These are phyloP conservation scores for Corylus heterophylla DNA, from an alignment of 306 rosid genomes.

Conservation along the genomic window DNA sequence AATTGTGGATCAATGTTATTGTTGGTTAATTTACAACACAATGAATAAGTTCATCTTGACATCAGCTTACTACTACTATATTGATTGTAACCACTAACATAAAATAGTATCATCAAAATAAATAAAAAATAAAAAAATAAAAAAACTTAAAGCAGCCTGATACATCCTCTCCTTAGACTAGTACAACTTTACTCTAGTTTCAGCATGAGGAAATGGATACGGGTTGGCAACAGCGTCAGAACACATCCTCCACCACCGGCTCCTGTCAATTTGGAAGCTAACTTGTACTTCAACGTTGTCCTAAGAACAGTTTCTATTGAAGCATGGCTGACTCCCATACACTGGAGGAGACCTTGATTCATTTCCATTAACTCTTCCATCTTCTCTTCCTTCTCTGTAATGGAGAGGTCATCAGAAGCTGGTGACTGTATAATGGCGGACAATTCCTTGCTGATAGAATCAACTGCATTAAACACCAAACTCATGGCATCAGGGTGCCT, in stretches of 20 bases:
- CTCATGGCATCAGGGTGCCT: slow-evolving; percentile 84
- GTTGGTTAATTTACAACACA: no score
- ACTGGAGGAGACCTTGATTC: slow-evolving; percentile 96
- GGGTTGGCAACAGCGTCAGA: slow-evolving; percentile 82
- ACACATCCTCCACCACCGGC: slow-evolving; percentile 99
- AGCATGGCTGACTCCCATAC: slow-evolving; percentile 92
- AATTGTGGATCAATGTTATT: no score
- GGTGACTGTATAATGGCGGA: slow-evolving; percentile 66
- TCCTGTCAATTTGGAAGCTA: slow-evolving; percentile 92
- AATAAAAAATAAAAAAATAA: no score
- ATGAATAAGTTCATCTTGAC: no score
- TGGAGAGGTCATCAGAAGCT: slow-evolving; percentile 48
- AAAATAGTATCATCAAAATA: no score
- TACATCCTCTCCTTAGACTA: no score
- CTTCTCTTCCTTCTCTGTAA: slow-evolving; percentile 76
- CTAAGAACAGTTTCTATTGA: slow-evolving; percentile 84
- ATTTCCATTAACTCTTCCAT: slow-evolving; percentile 86
- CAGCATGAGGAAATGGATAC: slow-evolving; percentile 63
- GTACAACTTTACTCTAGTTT: no score
- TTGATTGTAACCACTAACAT: no score
- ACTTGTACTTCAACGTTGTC: slow-evolving; percentile 79
- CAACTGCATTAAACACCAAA: slow-evolving; percentile 80
- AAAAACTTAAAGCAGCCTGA: no score
- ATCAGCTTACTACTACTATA: no score
- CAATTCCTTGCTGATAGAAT: slow-evolving; percentile 82